A percentile compares a stretch with the other conserved stretches of the same genome.
These are phyloP conservation scores for Phytophthora tentaculata DNA, from an alignment of 352 stramenopile genomes.

Conservation along the genomic window DNA sequence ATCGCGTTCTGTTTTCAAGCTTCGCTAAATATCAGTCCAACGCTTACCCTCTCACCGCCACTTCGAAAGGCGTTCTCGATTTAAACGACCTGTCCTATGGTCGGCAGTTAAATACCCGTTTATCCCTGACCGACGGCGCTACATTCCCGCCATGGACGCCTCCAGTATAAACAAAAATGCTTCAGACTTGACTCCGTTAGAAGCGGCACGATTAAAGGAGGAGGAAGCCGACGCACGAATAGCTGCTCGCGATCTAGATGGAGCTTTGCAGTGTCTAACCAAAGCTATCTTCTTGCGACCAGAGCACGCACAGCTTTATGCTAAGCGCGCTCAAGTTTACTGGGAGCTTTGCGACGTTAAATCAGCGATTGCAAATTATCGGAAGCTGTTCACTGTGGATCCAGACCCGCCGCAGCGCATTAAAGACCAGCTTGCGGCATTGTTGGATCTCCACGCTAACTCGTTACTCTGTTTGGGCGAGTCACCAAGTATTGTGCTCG, in stretches of 20 bases:
- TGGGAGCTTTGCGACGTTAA: constrained; percentile 80
- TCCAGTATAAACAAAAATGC: constrained; percentile 16
- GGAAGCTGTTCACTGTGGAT: constrained; percentile 73
- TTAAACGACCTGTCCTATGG: constrained; percentile 7
- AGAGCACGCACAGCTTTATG: constrained; percentile 55
- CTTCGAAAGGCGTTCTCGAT: constrained; percentile 1
- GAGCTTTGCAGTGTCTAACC: constrained; percentile 62
- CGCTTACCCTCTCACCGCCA: constrained; percentile 22
- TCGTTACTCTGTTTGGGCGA: constrained; percentile 68
- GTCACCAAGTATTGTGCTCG: constrained; percentile 57
- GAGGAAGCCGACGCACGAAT: constrained; percentile 51
- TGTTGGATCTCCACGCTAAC: constrained; percentile 78
- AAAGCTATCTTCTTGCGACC: constrained; percentile 82
- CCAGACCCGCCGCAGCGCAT: constrained; percentile 62
- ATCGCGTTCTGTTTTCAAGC: constrained; percentile 30
- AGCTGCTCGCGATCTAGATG: constrained; percentile 44
- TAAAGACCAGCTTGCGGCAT: constrained; percentile 76
- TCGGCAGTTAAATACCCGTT: constrained; percentile 14
- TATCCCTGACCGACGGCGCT: neutral
- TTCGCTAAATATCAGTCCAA: constrained; percentile 17
- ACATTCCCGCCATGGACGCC: constrained; percentile 24
- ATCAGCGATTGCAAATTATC: constrained; percentile 81
- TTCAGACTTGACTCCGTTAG: constrained; percentile 50
- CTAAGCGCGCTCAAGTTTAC: constrained; percentile 75
- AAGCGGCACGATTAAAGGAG: constrained; percentile 56